phyloP scores from a whole-genome alignment of 345 rosid genomes.

The Salix suchowensis region DNA sequence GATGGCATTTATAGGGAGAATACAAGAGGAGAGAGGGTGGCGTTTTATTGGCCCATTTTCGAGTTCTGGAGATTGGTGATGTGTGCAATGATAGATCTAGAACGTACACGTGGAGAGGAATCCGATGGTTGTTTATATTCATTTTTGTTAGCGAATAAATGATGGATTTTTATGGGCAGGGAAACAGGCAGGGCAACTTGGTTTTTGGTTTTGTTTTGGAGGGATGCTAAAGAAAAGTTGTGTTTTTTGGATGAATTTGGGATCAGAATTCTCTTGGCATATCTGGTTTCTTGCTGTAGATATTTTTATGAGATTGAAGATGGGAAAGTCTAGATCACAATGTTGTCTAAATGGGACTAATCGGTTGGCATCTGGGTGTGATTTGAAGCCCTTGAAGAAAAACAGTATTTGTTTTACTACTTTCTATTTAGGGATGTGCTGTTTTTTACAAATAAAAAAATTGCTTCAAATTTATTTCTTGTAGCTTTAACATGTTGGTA shows the following conservation, averaged over 20 bases:
- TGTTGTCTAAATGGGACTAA: conserved; percentile 15
- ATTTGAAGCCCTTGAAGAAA: not conserved
- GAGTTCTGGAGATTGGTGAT: conserved; percentile 31
- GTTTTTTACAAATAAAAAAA: too few species aligned
- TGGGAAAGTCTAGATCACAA: conserved; percentile 7
- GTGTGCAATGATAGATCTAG: conserved; percentile 28
- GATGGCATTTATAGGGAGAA: conserved; percentile 30
- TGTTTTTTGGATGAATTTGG: conserved; percentile 40
- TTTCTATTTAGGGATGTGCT: not conserved
- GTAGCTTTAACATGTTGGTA: too few species aligned
- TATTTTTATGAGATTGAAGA: not conserved
- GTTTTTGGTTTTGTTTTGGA: conserved; percentile 1
- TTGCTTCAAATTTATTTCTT: too few species aligned
- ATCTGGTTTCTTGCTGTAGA: not conserved
- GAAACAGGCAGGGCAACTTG: not conserved
- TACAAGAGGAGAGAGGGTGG: not conserved
- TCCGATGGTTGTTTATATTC: conserved; percentile 12
- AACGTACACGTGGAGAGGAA: conserved; percentile 42
- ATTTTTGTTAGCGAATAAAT: not conserved
- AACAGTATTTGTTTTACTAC: not conserved
- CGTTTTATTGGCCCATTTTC: conserved; percentile 24
- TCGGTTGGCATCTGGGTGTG: conserved; percentile 9
- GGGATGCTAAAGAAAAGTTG: conserved; percentile 9
- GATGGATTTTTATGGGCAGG: not conserved
- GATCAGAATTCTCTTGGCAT: conserved; percentile 5